Evolutionary conservation across 1,284 basidiomycete genomes (phyloP), one percentile per base, ranked within the genome.

Genomic region (Ceratobasidium sp.): DNA sequence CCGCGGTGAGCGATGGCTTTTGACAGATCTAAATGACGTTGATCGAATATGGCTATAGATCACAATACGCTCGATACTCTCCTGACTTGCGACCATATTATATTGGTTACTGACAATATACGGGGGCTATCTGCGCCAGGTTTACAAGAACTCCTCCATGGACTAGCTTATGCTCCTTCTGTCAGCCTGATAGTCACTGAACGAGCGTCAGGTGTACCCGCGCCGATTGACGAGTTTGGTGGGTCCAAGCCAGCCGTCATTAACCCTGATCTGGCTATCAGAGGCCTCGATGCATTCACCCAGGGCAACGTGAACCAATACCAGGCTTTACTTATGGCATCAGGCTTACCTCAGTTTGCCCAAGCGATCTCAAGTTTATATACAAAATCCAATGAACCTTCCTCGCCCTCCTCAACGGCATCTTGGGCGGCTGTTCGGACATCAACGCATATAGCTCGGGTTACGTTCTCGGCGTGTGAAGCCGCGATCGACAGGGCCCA

Each of bases 81-180:
- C 9, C 62, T 67, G n/a, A 27, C 62, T n/a, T 56, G 62, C 29
- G 62, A 67, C 30, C 53, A 67, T n/a, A 27, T 67, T 29, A 67
- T 67, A 19, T 11, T 67, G 25, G 62, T 56, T 9, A 67, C 62
- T 2, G 62, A 67, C 19, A 67, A 67, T 21, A 46, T 67, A 14
- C 39, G 62, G 9, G 19, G 53, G 27, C 25, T 67, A 14, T 30
- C 52, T 8, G 62, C 62, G 29, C 62, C 62, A 16, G 62, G 62
- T 5, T 25, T 67, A 39, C 62, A 23, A 27, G 27, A 49, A 13
- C 9, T 56, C 16, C 52, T 67, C 11, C 52, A 27, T 23, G 42
- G 19, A 27, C 42, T 67, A 7, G 30, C 27, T 2, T 41, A 56
- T 25, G 62, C 62, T 16, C 53, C 62, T 23, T 67, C 62, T 6